Evolutionary conservation across 2,329 filamentous ascomycete genomes (phyloP), one percentile per base, ranked within the genome.

Genomic region (Corynespora cassiicola): DNA sequence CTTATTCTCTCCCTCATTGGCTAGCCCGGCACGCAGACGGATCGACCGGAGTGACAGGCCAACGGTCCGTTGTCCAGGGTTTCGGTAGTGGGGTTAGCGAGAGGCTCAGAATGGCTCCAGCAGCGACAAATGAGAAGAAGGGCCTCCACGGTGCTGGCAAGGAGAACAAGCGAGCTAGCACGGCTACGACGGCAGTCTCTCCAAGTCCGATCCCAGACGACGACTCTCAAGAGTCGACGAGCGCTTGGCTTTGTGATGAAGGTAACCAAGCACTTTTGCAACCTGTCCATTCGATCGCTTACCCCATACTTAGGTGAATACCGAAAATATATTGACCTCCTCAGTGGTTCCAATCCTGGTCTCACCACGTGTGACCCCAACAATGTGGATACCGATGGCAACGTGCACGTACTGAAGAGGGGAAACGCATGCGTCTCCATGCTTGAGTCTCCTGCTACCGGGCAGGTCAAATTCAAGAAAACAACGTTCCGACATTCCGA

Each of bases 331-430:
- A 65, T 66, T 15, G 50, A 42, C 24, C 52, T 54, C 5, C 42
- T 65, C 4, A 62, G 55, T 28, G 38, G 44, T 1, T 61, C 55
- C 11, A 63, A 64, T 33, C 62, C 62, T 16, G 55, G 61, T 2
- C 31, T 66, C 10, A 54, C 42, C 14, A 58, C 45, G n/a, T 41
- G 52, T 12, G 63, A 65, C 33, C 63, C 63, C 7, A 59, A 59
- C 18, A 65, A 65, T 33, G 40, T 39, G 17, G 18, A 54, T 1
- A 29, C 40, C 6, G 46, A 47, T 5, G n/a, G n/a, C n/a, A n/a
- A n/a, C n/a, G n/a, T n/a, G n/a, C n/a, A n/a, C n/a, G n/a, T n/a
- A n/a, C 28, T 60, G n/a, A 45, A 38, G 20, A 40, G 43, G 5
- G 54, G 51, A 4, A 50, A 51, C 21, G 61, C 62, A 1, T 43